Evolutionary conservation across 805 yeast genomes (phyloP).

Genomic region (Saccharomycopsis microspora): DNA sequence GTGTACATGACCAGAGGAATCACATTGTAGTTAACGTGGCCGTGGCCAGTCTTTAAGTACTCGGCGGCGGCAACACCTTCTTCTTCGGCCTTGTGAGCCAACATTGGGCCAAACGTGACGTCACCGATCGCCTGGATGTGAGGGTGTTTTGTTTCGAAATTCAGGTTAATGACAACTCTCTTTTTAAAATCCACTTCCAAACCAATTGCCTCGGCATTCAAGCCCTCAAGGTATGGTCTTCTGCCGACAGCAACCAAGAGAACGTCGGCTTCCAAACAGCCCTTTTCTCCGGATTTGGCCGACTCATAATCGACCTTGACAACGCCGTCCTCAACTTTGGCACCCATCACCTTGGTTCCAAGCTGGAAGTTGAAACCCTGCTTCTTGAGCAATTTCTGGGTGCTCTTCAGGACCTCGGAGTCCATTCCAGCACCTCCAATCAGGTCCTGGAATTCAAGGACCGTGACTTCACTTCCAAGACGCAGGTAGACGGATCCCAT

Average conservation of each 20-base stretch:
- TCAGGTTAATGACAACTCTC: conserved; percentile 86
- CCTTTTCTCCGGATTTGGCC: conserved; percentile 75
- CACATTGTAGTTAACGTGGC: conserved; percentile 96
- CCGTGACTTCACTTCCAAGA: conserved; percentile 91
- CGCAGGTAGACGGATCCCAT: conserved; percentile 98
- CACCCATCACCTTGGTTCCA: conserved; percentile 83
- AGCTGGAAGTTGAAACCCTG: conserved; percentile 92
- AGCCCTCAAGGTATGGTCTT: conserved; percentile 90
- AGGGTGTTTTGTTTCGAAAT: conserved; percentile 83
- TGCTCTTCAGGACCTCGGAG: conserved; percentile 80
- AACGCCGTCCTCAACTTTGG: conserved; percentile 76
- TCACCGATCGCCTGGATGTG: conserved; percentile 98
- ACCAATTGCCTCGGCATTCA: conserved; percentile 81
- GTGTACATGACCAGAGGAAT: conserved; percentile 99
- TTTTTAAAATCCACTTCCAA: conserved; percentile 88
- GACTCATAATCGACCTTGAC: conserved; percentile 83
- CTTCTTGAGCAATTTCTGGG: conserved; percentile 83
- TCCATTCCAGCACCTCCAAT: conserved; percentile 97
- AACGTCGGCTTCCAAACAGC: conserved; percentile 78
- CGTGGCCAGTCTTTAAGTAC: conserved; percentile 84
- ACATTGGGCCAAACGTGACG: conserved; percentile 97
- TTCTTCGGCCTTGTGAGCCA: conserved; percentile 99
- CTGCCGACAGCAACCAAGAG: conserved; percentile 97
- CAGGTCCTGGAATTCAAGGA: conserved; percentile 79
- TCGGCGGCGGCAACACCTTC: conserved; percentile 99